A percentile compares a stretch with the other conserved stretches of the same genome.
phyloP scores from a whole-genome alignment of 768 basidiomycete genomes.

The Collybia nuda region DNA sequence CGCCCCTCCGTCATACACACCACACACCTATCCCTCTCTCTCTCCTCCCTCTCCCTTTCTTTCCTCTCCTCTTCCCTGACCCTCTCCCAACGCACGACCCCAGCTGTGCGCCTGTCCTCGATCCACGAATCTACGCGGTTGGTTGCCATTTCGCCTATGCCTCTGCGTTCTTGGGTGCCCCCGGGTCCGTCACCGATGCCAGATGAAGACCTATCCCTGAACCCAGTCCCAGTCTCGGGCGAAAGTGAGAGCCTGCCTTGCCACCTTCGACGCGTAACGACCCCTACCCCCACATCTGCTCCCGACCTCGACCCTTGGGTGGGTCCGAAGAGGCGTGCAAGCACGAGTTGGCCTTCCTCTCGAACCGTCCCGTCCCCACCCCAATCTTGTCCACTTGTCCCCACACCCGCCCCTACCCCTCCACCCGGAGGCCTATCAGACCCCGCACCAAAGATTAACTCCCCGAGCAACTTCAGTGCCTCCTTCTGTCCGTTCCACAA shows the following conservation, averaged over 20 bases:
- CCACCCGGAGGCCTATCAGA: not conserved
- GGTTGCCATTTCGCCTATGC: not conserved
- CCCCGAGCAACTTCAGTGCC: not conserved
- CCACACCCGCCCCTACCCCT: not conserved
- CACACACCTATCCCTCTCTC: conserved; percentile 43
- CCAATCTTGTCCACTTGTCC: too few relatives aligned
- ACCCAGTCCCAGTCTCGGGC: too few relatives aligned
- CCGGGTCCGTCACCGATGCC: too few relatives aligned
- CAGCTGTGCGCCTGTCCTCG: conserved; percentile 28
- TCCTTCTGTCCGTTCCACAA: not conserved
- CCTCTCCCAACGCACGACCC: conserved; percentile 30
- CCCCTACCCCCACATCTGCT: too few relatives aligned
- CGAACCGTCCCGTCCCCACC: too few relatives aligned
- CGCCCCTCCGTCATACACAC: conserved; percentile 69
- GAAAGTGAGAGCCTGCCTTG: too few relatives aligned
- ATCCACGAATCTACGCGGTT: not conserved
- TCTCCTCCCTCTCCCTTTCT: conserved; percentile 3
- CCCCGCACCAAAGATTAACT: not conserved
- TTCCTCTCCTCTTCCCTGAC: not conserved
- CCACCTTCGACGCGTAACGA: too few relatives aligned
- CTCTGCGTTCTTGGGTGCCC: not conserved
- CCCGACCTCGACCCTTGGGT: too few relatives aligned
- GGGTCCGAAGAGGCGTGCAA: too few relatives aligned
- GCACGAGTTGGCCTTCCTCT: too few relatives aligned
- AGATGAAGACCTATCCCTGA: too few relatives aligned